These are phyloP conservation scores for Ascodesmis nigricans DNA, from an alignment of 495 filamentous ascomycete genomes.

Conservation along the genomic window DNA sequence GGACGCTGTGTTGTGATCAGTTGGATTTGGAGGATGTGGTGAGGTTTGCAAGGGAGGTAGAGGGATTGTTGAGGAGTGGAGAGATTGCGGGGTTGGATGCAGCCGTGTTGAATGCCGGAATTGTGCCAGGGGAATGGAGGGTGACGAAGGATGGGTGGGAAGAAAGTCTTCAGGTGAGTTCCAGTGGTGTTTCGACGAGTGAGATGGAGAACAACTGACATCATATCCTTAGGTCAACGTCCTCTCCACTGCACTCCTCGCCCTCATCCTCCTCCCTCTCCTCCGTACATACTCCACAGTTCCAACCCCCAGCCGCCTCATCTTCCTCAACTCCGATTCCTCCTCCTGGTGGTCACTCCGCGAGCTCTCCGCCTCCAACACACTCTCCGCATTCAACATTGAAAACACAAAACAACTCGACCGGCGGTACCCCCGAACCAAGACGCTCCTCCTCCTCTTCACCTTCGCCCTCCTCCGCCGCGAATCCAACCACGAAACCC, in stretches of 20 bases:
- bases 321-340: neutral
- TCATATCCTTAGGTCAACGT: too few relatives aligned
- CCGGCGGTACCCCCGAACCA: neutral
- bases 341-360: too few relatives aligned
- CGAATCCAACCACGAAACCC: too few relatives aligned
- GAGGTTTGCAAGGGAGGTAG: neutral
- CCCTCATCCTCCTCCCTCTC: neutral
- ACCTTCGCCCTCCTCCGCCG: neutral
- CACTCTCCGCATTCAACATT: neutral
- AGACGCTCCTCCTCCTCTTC: neutral
- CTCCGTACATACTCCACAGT: neutral
- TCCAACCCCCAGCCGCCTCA: neutral
- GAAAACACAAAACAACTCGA: neutral
- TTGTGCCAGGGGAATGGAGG: neutral
- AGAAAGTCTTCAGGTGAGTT: neutral
- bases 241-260: neutral
- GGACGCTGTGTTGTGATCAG: neutral
- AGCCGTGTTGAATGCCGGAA: neutral
- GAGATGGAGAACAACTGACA: too few relatives aligned
- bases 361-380: too few relatives aligned
- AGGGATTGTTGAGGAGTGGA: neutral
- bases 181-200: too few relatives aligned
- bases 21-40: neutral
- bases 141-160: neutral
- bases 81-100: neutral